Conservation (phyloP, 345 rosid genomes). For the Salix arbutifolia region DNA sequence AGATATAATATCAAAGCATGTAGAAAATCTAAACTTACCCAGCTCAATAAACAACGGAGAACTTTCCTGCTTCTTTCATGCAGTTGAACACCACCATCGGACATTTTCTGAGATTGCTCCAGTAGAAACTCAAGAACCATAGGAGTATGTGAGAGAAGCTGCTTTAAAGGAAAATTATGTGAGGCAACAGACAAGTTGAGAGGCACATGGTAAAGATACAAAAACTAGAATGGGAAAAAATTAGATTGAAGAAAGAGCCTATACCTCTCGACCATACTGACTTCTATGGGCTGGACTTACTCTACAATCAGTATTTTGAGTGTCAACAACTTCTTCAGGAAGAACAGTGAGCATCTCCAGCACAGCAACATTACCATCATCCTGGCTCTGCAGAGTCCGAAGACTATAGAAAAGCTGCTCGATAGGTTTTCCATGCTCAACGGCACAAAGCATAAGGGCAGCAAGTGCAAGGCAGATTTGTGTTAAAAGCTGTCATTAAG, state of each 20-base stretch:
- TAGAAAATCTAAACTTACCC: conserved; percentile 53
- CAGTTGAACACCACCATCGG: conserved; percentile 42
- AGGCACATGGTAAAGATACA: conserved; percentile 12
- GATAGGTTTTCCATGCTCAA: conserved; percentile 73
- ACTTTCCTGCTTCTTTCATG: conserved; percentile 69
- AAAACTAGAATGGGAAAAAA: neutral
- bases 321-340: conserved; percentile 83
- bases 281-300: conserved; percentile 51
- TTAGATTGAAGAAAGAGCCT: conserved; percentile 8
- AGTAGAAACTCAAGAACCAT: conserved; percentile 84
- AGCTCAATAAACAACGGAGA: conserved; percentile 86
- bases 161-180: conserved; percentile 14
- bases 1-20: too few species aligned
- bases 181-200: neutral
- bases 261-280: conserved; percentile 66
- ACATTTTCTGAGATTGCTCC: conserved; percentile 68
- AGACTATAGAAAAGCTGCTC: conserved; percentile 80
- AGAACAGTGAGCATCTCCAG: conserved; percentile 91
- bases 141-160: conserved; percentile 80
- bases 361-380: conserved; percentile 75
- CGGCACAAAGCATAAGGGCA: conserved; percentile 68
- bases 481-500: conserved; percentile 68
- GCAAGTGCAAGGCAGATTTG: conserved; percentile 94
- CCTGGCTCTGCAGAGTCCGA: conserved; percentile 67
- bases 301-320: conserved; percentile 51